A percentile compares a stretch with the other conserved stretches of the same genome.
Conservation (phyloP, 306 rosid species). For the Corylus americana region DNA sequence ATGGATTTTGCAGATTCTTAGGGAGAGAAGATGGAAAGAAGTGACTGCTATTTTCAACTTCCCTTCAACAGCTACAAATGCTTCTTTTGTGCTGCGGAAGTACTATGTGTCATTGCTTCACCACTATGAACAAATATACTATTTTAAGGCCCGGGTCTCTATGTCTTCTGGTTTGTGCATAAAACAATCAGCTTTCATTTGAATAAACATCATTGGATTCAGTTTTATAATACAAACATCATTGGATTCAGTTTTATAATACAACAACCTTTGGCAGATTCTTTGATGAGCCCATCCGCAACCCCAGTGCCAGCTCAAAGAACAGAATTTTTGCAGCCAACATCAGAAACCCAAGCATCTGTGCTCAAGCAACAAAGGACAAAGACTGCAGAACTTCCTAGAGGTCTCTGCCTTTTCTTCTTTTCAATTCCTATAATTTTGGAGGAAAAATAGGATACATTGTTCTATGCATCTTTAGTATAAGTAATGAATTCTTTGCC, state of each 20-base stretch:
- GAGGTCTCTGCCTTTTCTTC: constrained; percentile 49
- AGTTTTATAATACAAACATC: constrained; percentile 17
- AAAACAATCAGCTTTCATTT: constrained; percentile 18
- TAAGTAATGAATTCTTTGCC: background rate
- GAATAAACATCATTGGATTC: constrained; percentile 7
- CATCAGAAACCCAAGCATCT: constrained; percentile 35
- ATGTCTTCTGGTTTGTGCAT: constrained; percentile 40
- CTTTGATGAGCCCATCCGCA: constrained; percentile 37
- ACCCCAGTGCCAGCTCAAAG: constrained; percentile 36
- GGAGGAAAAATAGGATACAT: background rate
- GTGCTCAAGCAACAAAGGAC: constrained; percentile 38
- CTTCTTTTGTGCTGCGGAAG: constrained; percentile 87
- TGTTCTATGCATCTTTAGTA: background rate
- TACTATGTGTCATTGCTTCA: constrained; percentile 74
- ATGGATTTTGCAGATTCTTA: constrained; percentile 56
- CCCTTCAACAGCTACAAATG: constrained; percentile 95
- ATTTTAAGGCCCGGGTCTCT: constrained; percentile 54
- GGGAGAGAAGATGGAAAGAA: constrained; percentile 90
- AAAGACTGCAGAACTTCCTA: constrained; percentile 42
- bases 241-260: constrained; percentile 21
- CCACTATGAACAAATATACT: constrained; percentile 81
- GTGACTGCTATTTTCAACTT: constrained; percentile 80
- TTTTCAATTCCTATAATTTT: background rate
- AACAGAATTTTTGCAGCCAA: constrained; percentile 34
- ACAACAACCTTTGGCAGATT: constrained; percentile 45